Evolutionary conservation across 2,329 filamentous ascomycete species (phyloP), one percentile per base, ranked within the genome.

Genomic region (Cytospora piceicola): DNA sequence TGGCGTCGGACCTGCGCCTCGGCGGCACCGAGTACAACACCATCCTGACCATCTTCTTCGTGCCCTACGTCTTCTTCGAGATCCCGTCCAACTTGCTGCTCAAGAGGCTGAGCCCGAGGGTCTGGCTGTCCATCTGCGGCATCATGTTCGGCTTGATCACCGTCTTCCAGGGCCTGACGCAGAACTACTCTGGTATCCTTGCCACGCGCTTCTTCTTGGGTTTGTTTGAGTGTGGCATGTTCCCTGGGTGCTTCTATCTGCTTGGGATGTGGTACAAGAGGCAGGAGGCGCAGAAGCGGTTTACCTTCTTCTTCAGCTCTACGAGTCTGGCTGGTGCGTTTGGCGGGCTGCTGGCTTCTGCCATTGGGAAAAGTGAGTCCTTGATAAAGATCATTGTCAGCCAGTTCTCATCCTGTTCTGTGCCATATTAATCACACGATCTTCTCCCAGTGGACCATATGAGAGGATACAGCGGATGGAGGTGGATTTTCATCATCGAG

Each of bases 191-290:
- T 51, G 92, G 93, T 1, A 80, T 97, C 20, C 83, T 97, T 58
- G 83, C 88, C 0, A 93, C 91, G 3, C 86, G 92, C 39, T 97
- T 97, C 81, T 94, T 97, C 76, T 83, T 97, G 0, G 94, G 94
- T 11, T 59, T 92, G 0, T 90, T 89, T 67, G 89, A 93, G 78
- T 87, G 88, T 6, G 90, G 89, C 76, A 92, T 93, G 84, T 92
- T 92, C 70, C 90, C 90, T 11, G 66, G 66, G 15, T 67, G 66
- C 58, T 84, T 90, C 74, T 91, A 93, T 73, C 79, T 94, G 9
- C 88, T 93, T 68, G 88, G 91, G 65, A 94, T 94, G 89, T 96
- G 91, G 93, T 99, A 98, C 72, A 88, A 89, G 67, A 88, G 94
- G 67, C 82, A 83, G 54, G 95, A 98, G 78, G 93, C 94, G 2